Base-by-base conservation (phyloP, 108 stramenopile species). In the Fragilariopsis cylindrus region DNA sequence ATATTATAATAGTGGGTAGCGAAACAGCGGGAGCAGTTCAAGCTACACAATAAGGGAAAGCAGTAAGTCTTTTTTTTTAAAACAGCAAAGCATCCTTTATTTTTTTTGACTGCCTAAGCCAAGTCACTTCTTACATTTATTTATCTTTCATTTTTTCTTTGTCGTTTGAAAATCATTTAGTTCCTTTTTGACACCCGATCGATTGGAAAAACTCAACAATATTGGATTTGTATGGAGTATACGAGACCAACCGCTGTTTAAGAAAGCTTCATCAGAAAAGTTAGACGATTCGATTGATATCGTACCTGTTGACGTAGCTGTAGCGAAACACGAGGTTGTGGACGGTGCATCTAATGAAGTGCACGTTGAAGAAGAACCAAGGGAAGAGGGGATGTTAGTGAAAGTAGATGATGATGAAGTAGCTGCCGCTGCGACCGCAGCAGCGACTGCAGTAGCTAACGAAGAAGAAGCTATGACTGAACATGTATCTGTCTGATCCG, bases 161-260 rank as follows among this genome's bases (percentile, higher is more conserved):
- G 12, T 39, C 9, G 40, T 39, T 5, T 30, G 8, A 9, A 12
- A 13, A 11, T 45, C 15, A 3, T 44, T 46, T 65, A 65, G 65
- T 75, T 88, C 88, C 48, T 90, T 88, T 68, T 75, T 92, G 74
- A 92, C 91, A 7, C 86, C 84, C 48, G 87, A 92, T 69, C 89
- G 91, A 13, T 67, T 90, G 30, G 85, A 90, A 72, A 83, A 84
- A 39, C 71, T 92, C 54, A 82, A 89, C 30, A 67, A 71, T 8
- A 72, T 86, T 46, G 89, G 79, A 5, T 92, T 92, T 79, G 74
- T 81, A 0, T 92, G 89, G 89, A 70, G 76, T 54, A 68, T 87
- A 30, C 85, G 87, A 73, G 88, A 82, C 15, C 19, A 68, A 52
- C 50, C 50, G 50, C 50, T 9, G 50, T 52, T 9, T 52, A 52